phyloP scores from a whole-genome alignment of 805 yeast genomes.

The Teunomyces atbi region DNA sequence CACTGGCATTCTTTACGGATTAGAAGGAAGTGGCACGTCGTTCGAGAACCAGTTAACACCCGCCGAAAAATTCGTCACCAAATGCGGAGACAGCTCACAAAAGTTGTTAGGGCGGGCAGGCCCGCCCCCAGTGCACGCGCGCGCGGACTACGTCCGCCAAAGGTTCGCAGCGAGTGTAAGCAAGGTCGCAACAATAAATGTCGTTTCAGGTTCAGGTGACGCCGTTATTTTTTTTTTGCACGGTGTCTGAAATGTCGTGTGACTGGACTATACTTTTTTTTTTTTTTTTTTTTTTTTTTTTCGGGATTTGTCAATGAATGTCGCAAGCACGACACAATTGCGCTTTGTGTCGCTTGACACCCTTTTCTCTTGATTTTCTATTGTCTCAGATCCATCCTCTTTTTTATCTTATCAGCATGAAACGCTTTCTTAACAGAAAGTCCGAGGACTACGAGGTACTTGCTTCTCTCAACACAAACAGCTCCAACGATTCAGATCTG shows the following conservation, averaged over 20 bases:
- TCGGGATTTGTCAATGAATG: too few relatives aligned
- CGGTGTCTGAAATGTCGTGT: background rate
- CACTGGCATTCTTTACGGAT: conserved; percentile 46
- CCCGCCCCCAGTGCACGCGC: too few relatives aligned
- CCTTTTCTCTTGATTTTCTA: background rate
- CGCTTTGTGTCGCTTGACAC: background rate
- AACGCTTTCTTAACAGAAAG: conserved; percentile 1
- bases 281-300: background rate
- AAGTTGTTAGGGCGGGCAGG: too few relatives aligned
- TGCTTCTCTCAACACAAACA: conserved; percentile 8
- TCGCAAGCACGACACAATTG: too few relatives aligned
- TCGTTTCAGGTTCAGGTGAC: too few relatives aligned
- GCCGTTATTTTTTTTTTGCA: background rate
- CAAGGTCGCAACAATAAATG: background rate
- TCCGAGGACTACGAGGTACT: conserved; percentile 3
- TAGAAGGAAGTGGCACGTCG: background rate
- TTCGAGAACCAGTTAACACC: too few relatives aligned
- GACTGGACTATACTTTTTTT: background rate
- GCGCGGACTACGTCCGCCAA: too few relatives aligned
- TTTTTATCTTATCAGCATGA: background rate
- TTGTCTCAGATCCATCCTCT: background rate
- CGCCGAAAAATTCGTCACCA: background rate
- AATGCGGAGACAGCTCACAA: background rate
- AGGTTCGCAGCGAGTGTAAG: too few relatives aligned
- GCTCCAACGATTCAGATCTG: conserved; percentile 23